These are phyloP conservation scores for Berkeleyomyces basicola DNA, from an alignment of 2,329 filamentous ascomycete species.

Conservation along the genomic window DNA sequence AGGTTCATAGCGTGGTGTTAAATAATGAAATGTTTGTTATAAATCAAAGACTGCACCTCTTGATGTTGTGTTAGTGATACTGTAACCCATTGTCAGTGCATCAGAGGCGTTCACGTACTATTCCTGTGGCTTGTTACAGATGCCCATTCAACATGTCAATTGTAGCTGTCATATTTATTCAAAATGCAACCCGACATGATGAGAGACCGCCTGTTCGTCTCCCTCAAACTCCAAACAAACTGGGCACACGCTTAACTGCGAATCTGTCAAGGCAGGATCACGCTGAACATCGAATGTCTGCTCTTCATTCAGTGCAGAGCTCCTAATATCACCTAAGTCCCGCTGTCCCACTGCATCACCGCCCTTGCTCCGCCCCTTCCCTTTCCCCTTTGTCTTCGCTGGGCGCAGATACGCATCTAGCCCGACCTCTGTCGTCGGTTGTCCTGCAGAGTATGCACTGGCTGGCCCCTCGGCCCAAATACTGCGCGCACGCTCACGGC, in stretches of 20 bases:
- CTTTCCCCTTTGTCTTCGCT: constrained; percentile 17
- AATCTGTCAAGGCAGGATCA: not conserved
- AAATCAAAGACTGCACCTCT: too few relatives aligned
- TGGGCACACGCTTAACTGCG: constrained; percentile 33
- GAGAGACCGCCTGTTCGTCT: constrained; percentile 48
- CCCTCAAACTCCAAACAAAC: constrained; percentile 51
- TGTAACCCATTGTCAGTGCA: too few relatives aligned
- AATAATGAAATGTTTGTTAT: too few relatives aligned
- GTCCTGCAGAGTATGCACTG: not conserved
- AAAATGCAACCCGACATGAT: constrained; percentile 48
- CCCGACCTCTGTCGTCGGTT: constrained; percentile 26
- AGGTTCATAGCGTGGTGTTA: too few relatives aligned
- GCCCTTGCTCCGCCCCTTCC: not conserved
- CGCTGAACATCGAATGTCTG: not conserved
- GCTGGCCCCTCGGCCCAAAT: constrained; percentile 22
- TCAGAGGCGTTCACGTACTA: too few relatives aligned
- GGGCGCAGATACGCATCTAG: constrained; percentile 34
- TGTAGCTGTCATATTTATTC: not conserved
- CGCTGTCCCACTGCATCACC: not conserved
- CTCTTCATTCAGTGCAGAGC: not conserved
- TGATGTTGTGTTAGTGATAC: too few relatives aligned
- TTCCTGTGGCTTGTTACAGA: not conserved
- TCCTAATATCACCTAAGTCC: not conserved
- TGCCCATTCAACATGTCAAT: not conserved
- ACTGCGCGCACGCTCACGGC: constrained; percentile 21